Evolutionary conservation across 2,329 filamentous ascomycete genomes (phyloP).

Genomic region (Byssochlamys sp.): DNA sequence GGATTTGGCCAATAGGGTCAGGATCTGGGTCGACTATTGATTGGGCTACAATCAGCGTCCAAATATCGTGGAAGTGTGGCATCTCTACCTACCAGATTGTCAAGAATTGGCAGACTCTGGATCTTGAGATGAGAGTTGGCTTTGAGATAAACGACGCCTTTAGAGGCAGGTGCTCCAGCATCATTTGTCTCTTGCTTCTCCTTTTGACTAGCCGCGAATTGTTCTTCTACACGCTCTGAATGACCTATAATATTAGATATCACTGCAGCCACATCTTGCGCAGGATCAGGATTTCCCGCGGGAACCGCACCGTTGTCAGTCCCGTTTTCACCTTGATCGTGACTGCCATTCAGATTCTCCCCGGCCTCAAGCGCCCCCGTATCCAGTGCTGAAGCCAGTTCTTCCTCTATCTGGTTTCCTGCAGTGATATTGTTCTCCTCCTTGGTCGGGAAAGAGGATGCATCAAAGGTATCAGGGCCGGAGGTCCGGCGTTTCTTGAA

Average conservation of each 20-base stretch:
- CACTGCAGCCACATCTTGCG: conserved; percentile 28
- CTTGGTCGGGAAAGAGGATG: conserved; percentile 11
- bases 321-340: conserved; percentile 13
- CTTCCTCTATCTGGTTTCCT: conserved; percentile 27
- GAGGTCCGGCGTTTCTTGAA: conserved; percentile 33
- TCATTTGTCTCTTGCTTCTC: conserved; percentile 17
- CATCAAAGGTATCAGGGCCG: conserved; percentile 14
- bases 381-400: conserved; percentile 26
- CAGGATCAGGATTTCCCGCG: conserved; percentile 18
- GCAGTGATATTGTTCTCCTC: conserved; percentile 15
- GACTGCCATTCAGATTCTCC: conserved; percentile 13
- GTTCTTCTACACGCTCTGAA: conserved; percentile 33
- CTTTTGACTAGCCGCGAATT: conserved; percentile 27
- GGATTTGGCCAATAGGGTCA: conserved; percentile 48
- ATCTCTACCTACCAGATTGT: conserved; percentile 45
- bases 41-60: not conserved
- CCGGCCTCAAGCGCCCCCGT: conserved; percentile 19
- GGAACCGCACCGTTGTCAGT: conserved; percentile 11
- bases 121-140: conserved; percentile 43
- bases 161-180: conserved; percentile 16
- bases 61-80: conserved; percentile 5
- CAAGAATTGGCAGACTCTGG: conserved; percentile 52
- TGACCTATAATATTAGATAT: conserved; percentile 37
- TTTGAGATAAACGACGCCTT: conserved; percentile 31
- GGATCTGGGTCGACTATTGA: conserved; percentile 48